phyloP scores from a whole-genome alignment of 2,329 filamentous ascomycete genomes.

The Aspergillus sp. region DNA sequence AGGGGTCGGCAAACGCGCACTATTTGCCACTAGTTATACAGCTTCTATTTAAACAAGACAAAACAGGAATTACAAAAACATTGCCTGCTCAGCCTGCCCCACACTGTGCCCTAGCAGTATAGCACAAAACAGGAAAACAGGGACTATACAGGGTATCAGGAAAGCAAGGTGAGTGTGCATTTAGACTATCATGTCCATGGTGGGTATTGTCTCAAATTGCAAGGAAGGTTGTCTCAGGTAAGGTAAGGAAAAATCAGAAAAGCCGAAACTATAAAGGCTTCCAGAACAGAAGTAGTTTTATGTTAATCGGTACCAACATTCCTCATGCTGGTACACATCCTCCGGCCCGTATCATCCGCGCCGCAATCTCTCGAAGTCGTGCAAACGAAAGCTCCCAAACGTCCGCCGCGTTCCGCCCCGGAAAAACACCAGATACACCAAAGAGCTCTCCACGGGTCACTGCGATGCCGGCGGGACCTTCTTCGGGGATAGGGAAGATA shows the following conservation, averaged over 20 bases:
- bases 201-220: too few species aligned
- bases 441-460: not conserved
- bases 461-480: not conserved
- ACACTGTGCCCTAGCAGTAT: not conserved
- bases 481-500: not conserved
- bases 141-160: too few species aligned
- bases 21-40: not conserved
- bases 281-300: too few species aligned
- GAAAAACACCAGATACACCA: not conserved
- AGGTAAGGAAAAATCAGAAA: too few species aligned
- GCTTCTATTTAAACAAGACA: not conserved
- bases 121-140: too few species aligned
- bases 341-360: not conserved
- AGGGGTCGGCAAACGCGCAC: constrained; percentile 6
- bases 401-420: not conserved
- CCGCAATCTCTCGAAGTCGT: not conserved
- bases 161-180: too few species aligned
- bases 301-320: too few species aligned
- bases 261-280: too few species aligned
- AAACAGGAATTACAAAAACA: not conserved
- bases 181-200: too few species aligned
- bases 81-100: not conserved
- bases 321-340: not conserved
- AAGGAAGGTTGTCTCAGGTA: too few species aligned
- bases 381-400: not conserved